Percentiles rank a stretch among this genome's conserved stretches.
Conservation (phyloP, 2,329 filamentous ascomycete genomes). For the Aspergillus caelatus region DNA sequence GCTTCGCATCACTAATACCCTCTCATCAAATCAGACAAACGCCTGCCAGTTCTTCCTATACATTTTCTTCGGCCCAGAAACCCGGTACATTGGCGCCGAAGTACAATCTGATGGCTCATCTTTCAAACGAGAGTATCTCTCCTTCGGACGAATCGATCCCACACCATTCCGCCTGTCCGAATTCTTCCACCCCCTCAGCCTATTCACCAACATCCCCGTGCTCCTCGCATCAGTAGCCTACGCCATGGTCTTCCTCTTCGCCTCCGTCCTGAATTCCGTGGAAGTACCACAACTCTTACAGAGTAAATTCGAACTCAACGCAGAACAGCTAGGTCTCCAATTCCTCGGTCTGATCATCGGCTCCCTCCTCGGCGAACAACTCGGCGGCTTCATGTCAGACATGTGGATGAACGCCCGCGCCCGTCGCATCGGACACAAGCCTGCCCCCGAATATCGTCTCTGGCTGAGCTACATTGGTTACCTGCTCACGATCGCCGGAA, state of each 20-base stretch:
- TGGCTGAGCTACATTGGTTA: conserved; percentile 62
- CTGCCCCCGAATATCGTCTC: conserved; percentile 56
- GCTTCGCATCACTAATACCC: conserved; percentile 13
- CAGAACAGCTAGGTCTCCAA: conserved; percentile 62
- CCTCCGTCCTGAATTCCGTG: conserved; percentile 57
- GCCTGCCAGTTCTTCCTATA: conserved; percentile 58
- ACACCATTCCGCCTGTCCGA: conserved; percentile 51
- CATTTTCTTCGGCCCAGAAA: conserved; percentile 57
- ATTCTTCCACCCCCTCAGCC: conserved; percentile 55
- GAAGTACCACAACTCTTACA: conserved; percentile 63
- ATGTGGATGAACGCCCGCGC: conserved; percentile 56
- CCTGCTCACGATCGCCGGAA: conserved; percentile 54
- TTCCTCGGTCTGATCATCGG: conserved; percentile 62
- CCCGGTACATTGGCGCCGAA: conserved; percentile 48
- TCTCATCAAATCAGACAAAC: conserved; percentile 47
- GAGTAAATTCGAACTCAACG: conserved; percentile 58
- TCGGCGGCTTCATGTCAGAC: conserved; percentile 59
- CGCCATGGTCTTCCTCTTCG: conserved; percentile 61
- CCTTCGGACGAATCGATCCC: conserved; percentile 54
- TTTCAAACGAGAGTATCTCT: conserved; percentile 48
- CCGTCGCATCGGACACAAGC: conserved; percentile 37
- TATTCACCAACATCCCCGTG: conserved; percentile 52
- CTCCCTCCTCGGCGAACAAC: conserved; percentile 60
- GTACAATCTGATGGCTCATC: neutral
- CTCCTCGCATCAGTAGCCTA: conserved; percentile 57